Evolutionary conservation across 306 rosid species (phyloP).

Genomic region (Trichosanthes cucumerina): DNA sequence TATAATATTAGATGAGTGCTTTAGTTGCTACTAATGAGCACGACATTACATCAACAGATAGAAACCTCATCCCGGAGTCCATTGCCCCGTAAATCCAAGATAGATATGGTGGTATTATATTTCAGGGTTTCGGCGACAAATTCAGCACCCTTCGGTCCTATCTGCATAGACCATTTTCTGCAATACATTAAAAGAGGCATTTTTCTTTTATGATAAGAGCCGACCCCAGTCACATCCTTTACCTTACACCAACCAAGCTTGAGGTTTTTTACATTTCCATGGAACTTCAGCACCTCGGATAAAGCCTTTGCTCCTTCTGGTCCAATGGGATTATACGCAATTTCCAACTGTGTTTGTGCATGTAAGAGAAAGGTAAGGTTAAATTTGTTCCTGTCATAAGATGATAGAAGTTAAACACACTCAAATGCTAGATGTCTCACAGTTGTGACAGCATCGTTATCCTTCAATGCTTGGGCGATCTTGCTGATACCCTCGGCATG

Average conservation of each 20-base stretch:
- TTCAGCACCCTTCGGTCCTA: constrained; percentile 92
- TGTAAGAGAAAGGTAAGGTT: not conserved
- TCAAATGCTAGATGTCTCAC: constrained; percentile 31
- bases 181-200: not conserved
- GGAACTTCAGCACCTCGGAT: constrained; percentile 83
- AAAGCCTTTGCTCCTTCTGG: constrained; percentile 90
- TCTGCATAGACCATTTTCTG: constrained; percentile 34
- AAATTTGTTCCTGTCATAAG: not conserved
- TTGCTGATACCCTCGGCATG: constrained; percentile 53
- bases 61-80: constrained; percentile 87
- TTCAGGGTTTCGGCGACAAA: constrained; percentile 78
- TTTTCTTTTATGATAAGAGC: not conserved
- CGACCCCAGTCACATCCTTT: not conserved
- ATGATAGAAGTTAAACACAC: not conserved
- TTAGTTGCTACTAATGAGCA: not conserved
- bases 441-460: constrained; percentile 62
- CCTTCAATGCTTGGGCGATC: constrained; percentile 73
- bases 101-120: constrained; percentile 78
- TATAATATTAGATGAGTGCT: constrained; percentile 1
- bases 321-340: constrained; percentile 91
- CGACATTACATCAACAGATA: constrained; percentile 6
- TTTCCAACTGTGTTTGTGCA: constrained; percentile 59
- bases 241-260: constrained; percentile 99
- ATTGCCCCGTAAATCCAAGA: constrained; percentile 81
- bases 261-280: constrained; percentile 70